Evolutionary conservation across 2,329 filamentous ascomycete species (phyloP).

Genomic region (Aphanocladium album): DNA sequence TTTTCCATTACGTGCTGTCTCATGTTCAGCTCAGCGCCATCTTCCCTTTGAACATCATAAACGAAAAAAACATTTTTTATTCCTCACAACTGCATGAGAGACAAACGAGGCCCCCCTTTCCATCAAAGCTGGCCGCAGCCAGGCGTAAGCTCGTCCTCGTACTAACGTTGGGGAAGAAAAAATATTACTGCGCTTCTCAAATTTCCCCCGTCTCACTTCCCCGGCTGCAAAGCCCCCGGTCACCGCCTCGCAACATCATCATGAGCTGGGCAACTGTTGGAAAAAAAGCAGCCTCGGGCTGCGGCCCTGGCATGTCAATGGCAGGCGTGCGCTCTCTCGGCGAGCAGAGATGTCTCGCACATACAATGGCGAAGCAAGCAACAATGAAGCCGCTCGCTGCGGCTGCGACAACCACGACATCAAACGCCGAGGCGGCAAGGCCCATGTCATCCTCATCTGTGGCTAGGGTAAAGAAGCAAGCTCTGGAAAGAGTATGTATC

Average conservation of each 20-base stretch:
- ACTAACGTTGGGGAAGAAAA: neutral
- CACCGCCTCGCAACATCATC: constrained; percentile 17
- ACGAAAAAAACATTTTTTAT: neutral
- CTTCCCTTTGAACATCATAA: neutral
- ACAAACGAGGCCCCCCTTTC: neutral
- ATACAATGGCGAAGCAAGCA: neutral
- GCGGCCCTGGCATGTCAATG: constrained; percentile 19
- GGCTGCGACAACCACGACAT: constrained; percentile 9
- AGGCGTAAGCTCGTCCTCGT: constrained; percentile 2
- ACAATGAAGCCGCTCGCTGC: constrained; percentile 7
- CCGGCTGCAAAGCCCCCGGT: neutral
- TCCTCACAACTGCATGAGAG: neutral
- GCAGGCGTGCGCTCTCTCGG: neutral
- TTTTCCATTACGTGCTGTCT: too few species aligned
- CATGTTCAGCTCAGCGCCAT: too few species aligned
- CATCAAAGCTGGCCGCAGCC: constrained; percentile 8
- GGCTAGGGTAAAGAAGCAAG: constrained; percentile 26
- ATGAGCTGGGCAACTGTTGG: constrained; percentile 38
- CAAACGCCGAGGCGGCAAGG: constrained; percentile 13
- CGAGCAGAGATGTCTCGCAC: constrained; percentile 9
- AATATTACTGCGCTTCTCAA: neutral
- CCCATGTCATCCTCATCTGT: constrained; percentile 27
- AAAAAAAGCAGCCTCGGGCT: constrained; percentile 34
- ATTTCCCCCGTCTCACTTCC: neutral
- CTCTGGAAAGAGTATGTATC: constrained; percentile 27